phyloP scores from a whole-genome alignment of 345 rosid species.

The Gossypium arboreum region DNA sequence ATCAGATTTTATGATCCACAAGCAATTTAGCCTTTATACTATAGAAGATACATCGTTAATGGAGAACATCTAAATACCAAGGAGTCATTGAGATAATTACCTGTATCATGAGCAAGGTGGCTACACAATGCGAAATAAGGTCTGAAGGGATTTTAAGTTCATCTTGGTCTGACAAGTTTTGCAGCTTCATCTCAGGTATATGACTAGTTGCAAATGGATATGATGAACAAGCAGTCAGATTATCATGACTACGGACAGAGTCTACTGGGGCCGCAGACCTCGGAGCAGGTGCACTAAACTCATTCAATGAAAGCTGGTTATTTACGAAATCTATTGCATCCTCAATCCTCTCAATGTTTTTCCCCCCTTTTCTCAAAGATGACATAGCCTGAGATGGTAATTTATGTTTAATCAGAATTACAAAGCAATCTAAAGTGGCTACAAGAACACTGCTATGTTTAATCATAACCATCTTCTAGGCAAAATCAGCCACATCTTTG shows the following conservation, averaged over 20 bases:
- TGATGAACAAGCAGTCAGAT: slow-evolving; percentile 26
- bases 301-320: slow-evolving; percentile 5
- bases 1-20: background rate
- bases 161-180: slow-evolving; percentile 29
- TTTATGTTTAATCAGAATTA: background rate
- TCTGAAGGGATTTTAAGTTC: slow-evolving; percentile 53
- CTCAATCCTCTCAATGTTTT: slow-evolving; percentile 9
- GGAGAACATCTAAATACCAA: background rate
- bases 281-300: background rate
- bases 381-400: slow-evolving; percentile 10
- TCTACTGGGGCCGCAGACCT: background rate
- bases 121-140: slow-evolving; percentile 60
- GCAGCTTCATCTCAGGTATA: slow-evolving; percentile 31
- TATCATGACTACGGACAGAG: slow-evolving; percentile 29
- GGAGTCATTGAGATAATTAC: slow-evolving; percentile 23
- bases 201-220: slow-evolving; percentile 29
- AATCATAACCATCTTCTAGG: background rate
- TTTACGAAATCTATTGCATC: slow-evolving; percentile 14
- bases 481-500: background rate
- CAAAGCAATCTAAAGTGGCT: background rate
- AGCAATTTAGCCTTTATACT: background rate
- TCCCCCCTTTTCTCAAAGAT: slow-evolving; percentile 6
- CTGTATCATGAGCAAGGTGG: slow-evolving; percentile 80
- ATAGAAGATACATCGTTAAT: too few species aligned
- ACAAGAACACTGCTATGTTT: background rate